A percentile compares a stretch with the other conserved stretches of the same genome.
phyloP scores from a whole-genome alignment of 2,329 filamentous ascomycete species.

The Colletotrichum sp. region DNA sequence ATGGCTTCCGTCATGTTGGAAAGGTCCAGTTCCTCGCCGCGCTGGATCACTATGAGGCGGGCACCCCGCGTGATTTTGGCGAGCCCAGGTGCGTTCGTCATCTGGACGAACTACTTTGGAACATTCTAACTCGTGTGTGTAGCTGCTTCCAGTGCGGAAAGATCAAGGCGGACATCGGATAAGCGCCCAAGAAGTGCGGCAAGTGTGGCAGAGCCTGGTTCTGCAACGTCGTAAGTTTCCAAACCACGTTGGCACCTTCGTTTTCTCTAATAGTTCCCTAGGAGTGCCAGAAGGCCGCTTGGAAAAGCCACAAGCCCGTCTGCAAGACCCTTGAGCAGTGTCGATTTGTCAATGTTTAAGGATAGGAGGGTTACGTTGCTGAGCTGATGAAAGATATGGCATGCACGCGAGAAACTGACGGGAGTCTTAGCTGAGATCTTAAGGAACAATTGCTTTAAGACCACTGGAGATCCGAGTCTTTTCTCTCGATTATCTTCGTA shows the following conservation, averaged over 20 bases:
- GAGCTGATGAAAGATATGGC: neutral
- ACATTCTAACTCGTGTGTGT: neutral
- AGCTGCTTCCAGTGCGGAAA: slow-evolving; percentile 29
- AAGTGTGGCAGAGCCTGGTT: slow-evolving; percentile 21
- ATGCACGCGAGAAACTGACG: neutral
- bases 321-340: neutral
- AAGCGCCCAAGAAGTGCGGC: slow-evolving; percentile 5
- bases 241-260: neutral
- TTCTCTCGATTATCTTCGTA: neutral
- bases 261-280: neutral
- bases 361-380: neutral
- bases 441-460: neutral
- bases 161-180: slow-evolving; percentile 14
- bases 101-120: neutral
- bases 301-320: neutral
- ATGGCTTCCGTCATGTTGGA: slow-evolving; percentile 22
- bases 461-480: neutral
- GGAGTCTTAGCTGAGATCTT: neutral
- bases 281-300: neutral
- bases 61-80: slow-evolving; percentile 19
- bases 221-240: slow-evolving; percentile 19
- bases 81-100: slow-evolving; percentile 17
- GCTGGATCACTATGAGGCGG: slow-evolving; percentile 24
- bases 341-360: neutral
- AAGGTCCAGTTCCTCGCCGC: slow-evolving; percentile 25